Conservation (phyloP, 2,329 filamentous ascomycete species). For the Rhinocladiella similis region DNA sequence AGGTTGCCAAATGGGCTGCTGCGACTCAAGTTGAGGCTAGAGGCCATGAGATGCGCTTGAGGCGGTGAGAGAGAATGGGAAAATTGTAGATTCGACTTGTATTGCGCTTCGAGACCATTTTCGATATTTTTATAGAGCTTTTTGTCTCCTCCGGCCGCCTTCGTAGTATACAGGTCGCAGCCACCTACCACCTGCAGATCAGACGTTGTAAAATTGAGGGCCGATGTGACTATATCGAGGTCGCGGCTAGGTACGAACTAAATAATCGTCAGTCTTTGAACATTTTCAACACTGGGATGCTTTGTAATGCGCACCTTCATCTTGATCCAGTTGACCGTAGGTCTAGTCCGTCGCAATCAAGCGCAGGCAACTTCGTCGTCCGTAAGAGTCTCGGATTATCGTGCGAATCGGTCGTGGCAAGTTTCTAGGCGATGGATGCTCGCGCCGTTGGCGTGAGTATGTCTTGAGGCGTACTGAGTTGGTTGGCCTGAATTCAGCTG, state of each 20-base stretch:
- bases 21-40: slow-evolving; percentile 71
- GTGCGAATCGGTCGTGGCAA: background rate
- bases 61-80: slow-evolving; percentile 86
- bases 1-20: slow-evolving; percentile 91
- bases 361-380: background rate
- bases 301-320: slow-evolving; percentile 31
- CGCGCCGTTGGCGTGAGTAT: slow-evolving; percentile 3
- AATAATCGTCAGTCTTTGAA: slow-evolving; percentile 22
- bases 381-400: background rate
- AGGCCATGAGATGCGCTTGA: slow-evolving; percentile 68
- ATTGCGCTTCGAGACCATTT: slow-evolving; percentile 83
- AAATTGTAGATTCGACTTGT: slow-evolving; percentile 82
- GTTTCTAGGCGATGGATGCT: background rate
- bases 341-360: slow-evolving; percentile 6
- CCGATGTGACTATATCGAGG: slow-evolving; percentile 87
- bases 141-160: slow-evolving; percentile 92
- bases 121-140: slow-evolving; percentile 97
- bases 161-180: slow-evolving; percentile 96
- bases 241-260: slow-evolving; percentile 91
- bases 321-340: background rate
- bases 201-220: slow-evolving; percentile 91
- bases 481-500: slow-evolving; percentile 33
- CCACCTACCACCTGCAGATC: slow-evolving; percentile 90
- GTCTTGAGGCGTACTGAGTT: slow-evolving; percentile 1
- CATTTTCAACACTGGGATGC: background rate